phyloP scores from a whole-genome alignment of 208 protist species.

The Leishmania tropica region DNA sequence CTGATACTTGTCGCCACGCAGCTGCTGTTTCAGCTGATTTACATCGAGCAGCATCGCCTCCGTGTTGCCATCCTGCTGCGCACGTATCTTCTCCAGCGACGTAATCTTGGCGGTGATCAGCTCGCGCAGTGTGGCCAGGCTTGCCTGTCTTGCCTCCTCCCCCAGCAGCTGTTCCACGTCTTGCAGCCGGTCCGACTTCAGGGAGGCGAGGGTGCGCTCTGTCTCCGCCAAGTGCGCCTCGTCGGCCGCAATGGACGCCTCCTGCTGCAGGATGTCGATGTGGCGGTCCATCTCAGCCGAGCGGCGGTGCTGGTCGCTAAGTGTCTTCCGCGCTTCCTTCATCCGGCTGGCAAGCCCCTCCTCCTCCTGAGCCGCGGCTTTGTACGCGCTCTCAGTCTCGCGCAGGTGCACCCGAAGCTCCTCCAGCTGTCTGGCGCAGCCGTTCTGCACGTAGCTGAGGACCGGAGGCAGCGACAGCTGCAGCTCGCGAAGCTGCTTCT shows the following conservation, averaged over 20 bases:
- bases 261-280: slow-evolving; percentile 48
- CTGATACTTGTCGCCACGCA: slow-evolving; percentile 77
- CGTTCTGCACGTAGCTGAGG: slow-evolving; percentile 34
- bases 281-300: slow-evolving; percentile 44
- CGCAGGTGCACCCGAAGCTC: slow-evolving; percentile 35
- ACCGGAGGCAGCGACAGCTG: slow-evolving; percentile 39
- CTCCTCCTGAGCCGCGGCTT: slow-evolving; percentile 27
- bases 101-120: slow-evolving; percentile 67
- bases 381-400: slow-evolving; percentile 20
- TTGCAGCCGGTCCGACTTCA: slow-evolving; percentile 46
- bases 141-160: slow-evolving; percentile 43
- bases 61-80: slow-evolving; percentile 78
- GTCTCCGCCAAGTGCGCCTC: slow-evolving; percentile 49
- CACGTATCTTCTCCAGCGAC: slow-evolving; percentile 59
- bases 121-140: slow-evolving; percentile 64
- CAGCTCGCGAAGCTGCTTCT: slow-evolving; percentile 29
- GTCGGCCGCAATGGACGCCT: slow-evolving; percentile 46
- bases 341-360: slow-evolving; percentile 31
- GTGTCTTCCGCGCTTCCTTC: slow-evolving; percentile 34
- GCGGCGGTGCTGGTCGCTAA: slow-evolving; percentile 51
- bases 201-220: slow-evolving; percentile 31
- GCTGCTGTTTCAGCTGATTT: slow-evolving; percentile 50
- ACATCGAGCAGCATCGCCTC: slow-evolving; percentile 84
- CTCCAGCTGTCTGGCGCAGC: slow-evolving; percentile 23
- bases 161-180: slow-evolving; percentile 61